Base-by-base conservation (phyloP, 257 asterid species). In the Solanum sejunctum region DNA sequence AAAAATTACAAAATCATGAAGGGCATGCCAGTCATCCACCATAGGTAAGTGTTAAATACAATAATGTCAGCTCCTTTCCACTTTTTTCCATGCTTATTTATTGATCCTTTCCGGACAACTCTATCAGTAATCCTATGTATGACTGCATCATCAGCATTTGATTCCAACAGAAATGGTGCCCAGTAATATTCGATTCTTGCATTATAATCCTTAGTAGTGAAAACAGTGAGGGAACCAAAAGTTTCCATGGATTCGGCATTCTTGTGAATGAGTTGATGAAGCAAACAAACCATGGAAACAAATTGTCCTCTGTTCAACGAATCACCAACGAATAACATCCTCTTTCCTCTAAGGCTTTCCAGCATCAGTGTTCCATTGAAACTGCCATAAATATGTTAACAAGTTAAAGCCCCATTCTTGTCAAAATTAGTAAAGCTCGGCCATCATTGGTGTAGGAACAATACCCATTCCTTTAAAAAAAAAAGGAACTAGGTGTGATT, bases 141-240 rank as follows among this genome's bases (percentile, higher is more conserved):
- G 4, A 60, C 18, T 1, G 96, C 92, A 84, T 94, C 94, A 39
- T 95, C 99, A 0, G 98, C 85, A 83, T 95, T 95, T 18, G 99
- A 95, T 85, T 94, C 97, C 16, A 95, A 88, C 10, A 95, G 90
- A 84, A 93, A 91, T 12, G 98, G 99, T 1, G 95, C 94, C 99
- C 99, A 95, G 28, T 95, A 92, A 86, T 87, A 95, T 86, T 91
- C 98, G 8, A 95, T 86, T 10, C 89, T 91, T 0, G 94, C 97
- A 85, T 93, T 89, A 49, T 95, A 95, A 15, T 90, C 94, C 99
- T 93, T 92, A 85, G 95, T 95, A 3, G 91, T 91, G 85, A 94
- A 95, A 83, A 90, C 80, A 23, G 89, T 88, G 10, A 86, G 70
- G 0, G 98, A 91, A 80, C 83, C 94, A 36, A 39, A 11, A 47